These are phyloP conservation scores for Penicillium verhagenii DNA, from an alignment of 495 filamentous ascomycete genomes.

Conservation along the genomic window DNA sequence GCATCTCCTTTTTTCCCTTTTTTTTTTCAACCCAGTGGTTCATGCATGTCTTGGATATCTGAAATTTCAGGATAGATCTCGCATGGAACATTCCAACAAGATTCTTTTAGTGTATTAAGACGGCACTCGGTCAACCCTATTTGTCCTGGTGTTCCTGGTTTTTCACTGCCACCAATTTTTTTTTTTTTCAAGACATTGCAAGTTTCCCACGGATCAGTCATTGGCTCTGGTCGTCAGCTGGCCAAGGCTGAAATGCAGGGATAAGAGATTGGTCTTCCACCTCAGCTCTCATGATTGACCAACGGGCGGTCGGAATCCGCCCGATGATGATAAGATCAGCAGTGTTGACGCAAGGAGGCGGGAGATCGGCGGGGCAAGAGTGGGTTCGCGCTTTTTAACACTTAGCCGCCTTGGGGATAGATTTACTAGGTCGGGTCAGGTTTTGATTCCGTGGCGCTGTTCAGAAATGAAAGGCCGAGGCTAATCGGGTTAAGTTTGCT, in stretches of 20 bases:
- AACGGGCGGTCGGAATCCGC: background rate
- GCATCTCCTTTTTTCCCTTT: no score
- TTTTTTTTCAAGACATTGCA: background rate
- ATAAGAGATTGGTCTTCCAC: background rate
- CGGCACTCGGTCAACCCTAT: background rate
- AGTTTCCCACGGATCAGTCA: background rate
- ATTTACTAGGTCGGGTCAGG: background rate
- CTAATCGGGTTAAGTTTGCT: background rate
- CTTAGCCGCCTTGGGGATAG: background rate
- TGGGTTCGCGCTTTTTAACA: slow-evolving; percentile 5
- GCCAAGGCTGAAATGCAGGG: background rate
- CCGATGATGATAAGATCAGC: slow-evolving; percentile 16
- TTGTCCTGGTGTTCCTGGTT: background rate
- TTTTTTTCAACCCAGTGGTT: no score
- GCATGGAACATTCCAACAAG: background rate
- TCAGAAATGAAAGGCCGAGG: background rate
- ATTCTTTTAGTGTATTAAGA: background rate
- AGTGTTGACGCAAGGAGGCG: slow-evolving; percentile 21
- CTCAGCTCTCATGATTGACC: background rate
- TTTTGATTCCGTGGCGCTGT: background rate
- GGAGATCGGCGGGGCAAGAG: slow-evolving; percentile 24
- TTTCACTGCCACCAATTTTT: background rate
- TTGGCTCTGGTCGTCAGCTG: background rate
- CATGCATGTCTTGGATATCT: background rate
- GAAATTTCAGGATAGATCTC: background rate